Percentiles rank a stretch among this genome's conserved stretches.
Conservation (phyloP, 2,329 filamentous ascomycete species). For the Nemania sp. region DNA sequence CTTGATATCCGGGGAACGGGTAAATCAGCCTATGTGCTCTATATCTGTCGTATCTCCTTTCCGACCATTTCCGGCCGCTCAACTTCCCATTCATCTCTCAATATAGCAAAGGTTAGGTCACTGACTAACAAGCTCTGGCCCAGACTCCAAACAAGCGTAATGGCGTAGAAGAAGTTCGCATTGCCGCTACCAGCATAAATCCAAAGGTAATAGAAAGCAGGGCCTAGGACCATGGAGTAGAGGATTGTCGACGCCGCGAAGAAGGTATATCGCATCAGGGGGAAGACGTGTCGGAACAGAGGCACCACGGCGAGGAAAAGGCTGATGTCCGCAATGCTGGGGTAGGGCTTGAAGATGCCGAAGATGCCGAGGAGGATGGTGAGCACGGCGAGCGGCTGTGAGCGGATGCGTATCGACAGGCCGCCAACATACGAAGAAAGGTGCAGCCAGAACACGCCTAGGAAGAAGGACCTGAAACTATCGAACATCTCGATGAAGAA, state of each 20-base stretch:
- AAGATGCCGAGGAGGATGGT: slow-evolving; percentile 87
- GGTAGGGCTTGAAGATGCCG: slow-evolving; percentile 96
- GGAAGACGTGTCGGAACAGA: slow-evolving; percentile 89
- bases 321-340: slow-evolving; percentile 86
- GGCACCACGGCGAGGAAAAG: slow-evolving; percentile 83
- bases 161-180: slow-evolving; percentile 99
- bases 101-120: slow-evolving; percentile 83
- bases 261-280: slow-evolving; percentile 92
- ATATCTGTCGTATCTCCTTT: slow-evolving; percentile 86
- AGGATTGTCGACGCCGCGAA: slow-evolving; percentile 80
- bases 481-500: slow-evolving; percentile 99
- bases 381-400: slow-evolving; percentile 84
- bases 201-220: slow-evolving; percentile 96
- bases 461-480: slow-evolving; percentile 94
- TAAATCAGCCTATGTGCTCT: slow-evolving; percentile 34
- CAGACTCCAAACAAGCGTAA: slow-evolving; percentile 96
- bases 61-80: slow-evolving; percentile 89
- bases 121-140: slow-evolving; percentile 85
- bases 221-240: slow-evolving; percentile 86
- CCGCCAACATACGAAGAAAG: slow-evolving; percentile 87
- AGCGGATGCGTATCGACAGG: slow-evolving; percentile 78
- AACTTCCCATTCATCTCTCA: slow-evolving; percentile 92
- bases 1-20: background rate
- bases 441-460: slow-evolving; percentile 97
- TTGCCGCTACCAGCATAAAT: slow-evolving; percentile 98